These are phyloP conservation scores for Xylaria sp. DNA, from an alignment of 2,329 filamentous ascomycete genomes.

Conservation along the genomic window DNA sequence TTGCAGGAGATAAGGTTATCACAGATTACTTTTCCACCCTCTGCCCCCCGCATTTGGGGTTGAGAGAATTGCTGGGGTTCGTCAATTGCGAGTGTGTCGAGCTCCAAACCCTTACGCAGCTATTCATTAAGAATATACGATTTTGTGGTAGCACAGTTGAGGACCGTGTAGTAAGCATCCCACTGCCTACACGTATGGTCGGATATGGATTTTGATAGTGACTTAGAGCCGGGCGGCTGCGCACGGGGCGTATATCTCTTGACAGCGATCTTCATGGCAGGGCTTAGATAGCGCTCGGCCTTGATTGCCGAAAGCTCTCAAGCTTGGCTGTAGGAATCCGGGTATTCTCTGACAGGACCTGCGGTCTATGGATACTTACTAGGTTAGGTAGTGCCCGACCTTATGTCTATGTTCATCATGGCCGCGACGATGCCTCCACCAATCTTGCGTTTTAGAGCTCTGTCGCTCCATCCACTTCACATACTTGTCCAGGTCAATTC, in stretches of 20 bases:
- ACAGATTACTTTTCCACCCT: conserved; percentile 9
- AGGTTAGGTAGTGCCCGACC: not conserved
- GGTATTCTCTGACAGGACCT: not conserved
- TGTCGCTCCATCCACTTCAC: not conserved
- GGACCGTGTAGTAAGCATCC: conserved; percentile 18
- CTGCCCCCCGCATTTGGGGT: conserved; percentile 18
- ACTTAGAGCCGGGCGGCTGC: conserved; percentile 3
- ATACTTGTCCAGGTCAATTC: not conserved
- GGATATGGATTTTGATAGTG: not conserved
- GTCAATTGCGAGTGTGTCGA: not conserved
- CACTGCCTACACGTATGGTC: not conserved
- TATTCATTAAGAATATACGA: not conserved
- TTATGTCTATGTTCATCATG: not conserved
- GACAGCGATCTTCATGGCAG: not conserved
- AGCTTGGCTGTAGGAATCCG: not conserved
- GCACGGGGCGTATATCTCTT: not conserved
- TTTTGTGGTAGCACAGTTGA: not conserved
- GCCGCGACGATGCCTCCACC: not conserved
- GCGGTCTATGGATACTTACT: not conserved
- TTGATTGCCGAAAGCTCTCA: not conserved
- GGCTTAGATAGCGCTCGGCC: not conserved
- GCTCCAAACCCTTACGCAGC: not conserved
- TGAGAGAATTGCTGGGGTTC: conserved; percentile 6
- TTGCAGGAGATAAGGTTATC: conserved; percentile 31
- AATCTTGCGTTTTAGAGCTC: not conserved